Evolutionary conservation across 2,329 filamentous ascomycete genomes (phyloP).

Genomic region (Mycogone perniciosa): DNA sequence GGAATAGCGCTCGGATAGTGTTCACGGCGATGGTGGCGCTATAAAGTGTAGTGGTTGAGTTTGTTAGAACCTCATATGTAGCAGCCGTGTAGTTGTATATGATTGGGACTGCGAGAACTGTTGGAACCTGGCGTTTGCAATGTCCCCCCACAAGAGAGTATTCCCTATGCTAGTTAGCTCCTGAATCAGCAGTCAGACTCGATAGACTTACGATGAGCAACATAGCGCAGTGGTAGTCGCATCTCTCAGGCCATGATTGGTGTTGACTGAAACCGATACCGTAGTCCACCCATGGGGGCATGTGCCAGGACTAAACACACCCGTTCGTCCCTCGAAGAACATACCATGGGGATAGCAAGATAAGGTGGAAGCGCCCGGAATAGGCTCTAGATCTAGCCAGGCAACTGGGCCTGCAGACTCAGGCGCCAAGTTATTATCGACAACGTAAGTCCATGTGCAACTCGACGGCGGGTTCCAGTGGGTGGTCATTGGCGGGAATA

Average conservation of each 20-base stretch:
- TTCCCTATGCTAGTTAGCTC: conserved; percentile 24
- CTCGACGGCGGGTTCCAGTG: conserved; percentile 30
- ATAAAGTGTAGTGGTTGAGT: conserved; percentile 32
- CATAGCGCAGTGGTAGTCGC: conserved; percentile 35
- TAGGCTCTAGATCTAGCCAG: conserved; percentile 32
- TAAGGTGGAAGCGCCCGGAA: conserved; percentile 29
- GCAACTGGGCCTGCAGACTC: conserved; percentile 26
- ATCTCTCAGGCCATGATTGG: conserved; percentile 20
- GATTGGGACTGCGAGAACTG: conserved; percentile 31
- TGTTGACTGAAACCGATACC: conserved; percentile 26
- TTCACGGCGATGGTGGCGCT: conserved; percentile 33
- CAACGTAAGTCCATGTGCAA: conserved; percentile 35
- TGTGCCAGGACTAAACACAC: conserved; percentile 34
- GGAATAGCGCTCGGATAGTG: conserved; percentile 32
- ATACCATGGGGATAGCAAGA: conserved; percentile 37
- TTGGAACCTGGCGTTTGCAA: conserved; percentile 31
- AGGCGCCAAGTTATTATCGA: conserved; percentile 19
- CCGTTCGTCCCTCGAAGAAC: conserved; percentile 31
- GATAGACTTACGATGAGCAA: conserved; percentile 33
- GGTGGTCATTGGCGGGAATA: conserved; percentile 32
- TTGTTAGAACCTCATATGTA: conserved; percentile 29
- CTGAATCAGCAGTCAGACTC: background rate
- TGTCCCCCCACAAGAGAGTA: conserved; percentile 28
- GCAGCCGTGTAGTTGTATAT: conserved; percentile 30
- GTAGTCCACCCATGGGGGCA: conserved; percentile 37